phyloP scores from a whole-genome alignment of 257 asterid species.

The Solanum piurae region DNA sequence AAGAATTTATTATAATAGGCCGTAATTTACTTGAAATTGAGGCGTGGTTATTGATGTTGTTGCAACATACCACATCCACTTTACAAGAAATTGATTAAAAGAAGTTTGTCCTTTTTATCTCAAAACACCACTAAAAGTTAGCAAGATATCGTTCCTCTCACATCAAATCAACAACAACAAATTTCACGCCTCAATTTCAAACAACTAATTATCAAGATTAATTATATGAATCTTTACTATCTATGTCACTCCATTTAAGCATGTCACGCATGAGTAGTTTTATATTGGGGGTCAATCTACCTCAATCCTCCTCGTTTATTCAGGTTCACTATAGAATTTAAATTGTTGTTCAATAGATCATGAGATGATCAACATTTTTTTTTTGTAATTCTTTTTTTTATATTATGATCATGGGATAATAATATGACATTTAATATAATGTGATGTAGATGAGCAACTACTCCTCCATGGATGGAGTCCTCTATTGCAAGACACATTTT shows the following conservation, averaged over 20 bases:
- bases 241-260: neutral
- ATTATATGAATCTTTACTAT: neutral
- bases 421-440: neutral
- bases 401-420: neutral
- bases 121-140: neutral
- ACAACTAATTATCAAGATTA: neutral
- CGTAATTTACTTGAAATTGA: neutral
- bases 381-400: too few relatives aligned
- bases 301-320: neutral
- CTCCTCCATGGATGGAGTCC: slow-evolving; percentile 49
- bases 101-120: neutral
- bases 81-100: neutral
- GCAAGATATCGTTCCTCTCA: neutral
- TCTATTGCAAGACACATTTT: slow-evolving; percentile 22
- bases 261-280: neutral
- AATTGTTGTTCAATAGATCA: neutral
- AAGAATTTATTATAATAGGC: neutral
- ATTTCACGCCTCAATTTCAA: neutral
- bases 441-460: slow-evolving; percentile 44
- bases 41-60: neutral
- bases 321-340: neutral
- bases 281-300: neutral
- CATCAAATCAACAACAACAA: neutral
- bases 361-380: neutral
- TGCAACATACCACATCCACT: neutral